phyloP scores from a whole-genome alignment of 495 filamentous ascomycete species.

The Tirmania nivea region DNA sequence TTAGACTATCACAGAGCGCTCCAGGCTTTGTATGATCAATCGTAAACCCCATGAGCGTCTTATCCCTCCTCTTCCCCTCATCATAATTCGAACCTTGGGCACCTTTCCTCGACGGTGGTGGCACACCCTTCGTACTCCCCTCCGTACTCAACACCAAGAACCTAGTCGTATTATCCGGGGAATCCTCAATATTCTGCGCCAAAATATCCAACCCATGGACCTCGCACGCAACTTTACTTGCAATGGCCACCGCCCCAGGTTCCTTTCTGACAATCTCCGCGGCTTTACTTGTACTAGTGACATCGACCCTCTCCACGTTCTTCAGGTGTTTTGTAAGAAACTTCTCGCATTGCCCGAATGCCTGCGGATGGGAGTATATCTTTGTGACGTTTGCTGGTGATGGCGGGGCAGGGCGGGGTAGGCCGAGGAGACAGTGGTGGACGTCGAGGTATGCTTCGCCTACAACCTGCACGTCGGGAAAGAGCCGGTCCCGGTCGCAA shows the following conservation, averaged over 20 bases:
- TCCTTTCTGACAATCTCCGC: constrained; percentile 52
- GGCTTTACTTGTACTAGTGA: constrained; percentile 64
- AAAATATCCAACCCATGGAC: constrained; percentile 44
- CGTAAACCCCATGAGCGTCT: constrained; percentile 62
- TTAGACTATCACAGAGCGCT: constrained; percentile 56
- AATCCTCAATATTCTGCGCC: constrained; percentile 59
- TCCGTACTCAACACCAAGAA: constrained; percentile 52
- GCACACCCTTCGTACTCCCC: neutral
- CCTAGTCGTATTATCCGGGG: constrained; percentile 61
- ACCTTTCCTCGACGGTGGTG: constrained; percentile 18
- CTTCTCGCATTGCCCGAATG: constrained; percentile 73
- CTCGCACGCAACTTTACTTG: constrained; percentile 48
- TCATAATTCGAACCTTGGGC: constrained; percentile 22
- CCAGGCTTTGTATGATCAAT: constrained; percentile 58
- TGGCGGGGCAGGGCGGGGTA: constrained; percentile 19
- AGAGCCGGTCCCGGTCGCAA: constrained; percentile 40
- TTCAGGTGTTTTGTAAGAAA: constrained; percentile 47
- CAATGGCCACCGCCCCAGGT: constrained; percentile 44
- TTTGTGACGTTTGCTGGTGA: constrained; percentile 29
- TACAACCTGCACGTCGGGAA: constrained; percentile 46
- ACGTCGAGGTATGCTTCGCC: constrained; percentile 68
- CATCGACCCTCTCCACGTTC: constrained; percentile 55
- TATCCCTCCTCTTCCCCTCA: constrained; percentile 29
- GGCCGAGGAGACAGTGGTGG: constrained; percentile 59
- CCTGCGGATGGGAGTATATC: constrained; percentile 83